Base-by-base conservation (phyloP, 1,284 basidiomycete species). In the Vanrija sp. region DNA sequence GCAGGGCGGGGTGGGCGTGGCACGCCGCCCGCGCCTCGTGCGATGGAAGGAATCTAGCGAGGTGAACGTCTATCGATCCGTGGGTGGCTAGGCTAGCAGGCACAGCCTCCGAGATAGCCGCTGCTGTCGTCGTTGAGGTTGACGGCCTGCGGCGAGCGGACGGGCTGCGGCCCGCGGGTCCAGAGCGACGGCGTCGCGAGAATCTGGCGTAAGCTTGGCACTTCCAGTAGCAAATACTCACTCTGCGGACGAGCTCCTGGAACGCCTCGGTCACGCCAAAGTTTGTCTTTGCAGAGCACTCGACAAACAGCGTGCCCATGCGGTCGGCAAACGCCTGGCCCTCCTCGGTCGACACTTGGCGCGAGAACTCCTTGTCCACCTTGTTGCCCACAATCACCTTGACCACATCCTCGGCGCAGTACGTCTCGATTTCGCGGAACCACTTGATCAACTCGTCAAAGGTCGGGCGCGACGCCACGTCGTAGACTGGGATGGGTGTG, bases 331-430 rank as follows among this genome's bases (percentile, higher is more conserved):
- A 97, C 2, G 81, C 82, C 54, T 83, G 75, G 0, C 86, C 96
- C 69, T 98, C 92, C 0, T 84, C 77, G 3, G 82, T 85, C 0
- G 87, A 77, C 5, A 98, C 92, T 71, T 92, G 86, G 2, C 95
- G 83, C 6, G 88, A 90, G 73, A 87, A 53, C 51, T 59, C 57
- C 53, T 93, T 94, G 79, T 98, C 95, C 5, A 95, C 81, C 77
- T 98, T 98, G 78, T 98, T 98, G 8, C 82, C 83, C 2, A 98
- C 92, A 24, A 98, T 82, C 66, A 98, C 91, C 81, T 93, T 91
- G 47, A 94, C 89, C n/a, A 96, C 89, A 8, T 86, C 85, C 20
- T 81, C 79, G 1, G 85, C 84, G 46, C 94, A 89, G 69, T 97
- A 98, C 22, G 89, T 95, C 68, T 96, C 91, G 10, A 98, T 84